A percentile compares a stretch with the other conserved stretches of the same genome.
phyloP scores from a whole-genome alignment of 306 rosid genomes.

The Lathyrus tuberosus region DNA sequence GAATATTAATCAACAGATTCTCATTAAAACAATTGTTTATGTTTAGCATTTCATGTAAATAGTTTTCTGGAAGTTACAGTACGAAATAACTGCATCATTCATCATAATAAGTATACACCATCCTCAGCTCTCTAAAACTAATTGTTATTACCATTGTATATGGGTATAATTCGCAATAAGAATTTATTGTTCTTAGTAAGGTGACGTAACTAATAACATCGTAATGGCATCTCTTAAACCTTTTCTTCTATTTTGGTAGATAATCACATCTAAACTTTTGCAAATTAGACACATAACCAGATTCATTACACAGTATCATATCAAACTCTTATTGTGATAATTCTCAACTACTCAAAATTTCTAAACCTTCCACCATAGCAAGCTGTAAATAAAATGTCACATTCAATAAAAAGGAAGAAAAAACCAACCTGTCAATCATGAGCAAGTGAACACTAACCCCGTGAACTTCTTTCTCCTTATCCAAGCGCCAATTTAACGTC shows the following conservation, averaged over 20 bases:
- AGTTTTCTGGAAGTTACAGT: conserved; percentile 3
- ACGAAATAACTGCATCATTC: background rate
- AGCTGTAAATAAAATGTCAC: background rate
- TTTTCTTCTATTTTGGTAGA: background rate
- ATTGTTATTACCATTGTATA: background rate
- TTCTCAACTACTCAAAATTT: conserved; percentile 18
- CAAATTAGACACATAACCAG: background rate
- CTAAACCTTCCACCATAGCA: conserved; percentile 13
- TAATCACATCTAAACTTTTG: background rate
- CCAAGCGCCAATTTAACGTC: conserved; percentile 70
- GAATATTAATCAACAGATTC: background rate
- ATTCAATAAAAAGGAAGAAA: background rate
- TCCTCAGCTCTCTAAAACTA: background rate
- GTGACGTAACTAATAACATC: background rate
- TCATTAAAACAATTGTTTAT: background rate
- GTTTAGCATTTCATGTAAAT: background rate
- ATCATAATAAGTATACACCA: background rate
- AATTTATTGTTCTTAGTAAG: too few species aligned
- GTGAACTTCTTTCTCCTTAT: conserved; percentile 56
- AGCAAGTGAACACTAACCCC: conserved; percentile 63
- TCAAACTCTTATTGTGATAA: background rate
- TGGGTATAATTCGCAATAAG: background rate
- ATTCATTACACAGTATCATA: background rate
- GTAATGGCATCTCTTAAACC: background rate
- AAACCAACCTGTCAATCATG: conserved; percentile 80